Base-by-base conservation (phyloP, 306 rosid genomes). In the Cicer cuneatum region DNA sequence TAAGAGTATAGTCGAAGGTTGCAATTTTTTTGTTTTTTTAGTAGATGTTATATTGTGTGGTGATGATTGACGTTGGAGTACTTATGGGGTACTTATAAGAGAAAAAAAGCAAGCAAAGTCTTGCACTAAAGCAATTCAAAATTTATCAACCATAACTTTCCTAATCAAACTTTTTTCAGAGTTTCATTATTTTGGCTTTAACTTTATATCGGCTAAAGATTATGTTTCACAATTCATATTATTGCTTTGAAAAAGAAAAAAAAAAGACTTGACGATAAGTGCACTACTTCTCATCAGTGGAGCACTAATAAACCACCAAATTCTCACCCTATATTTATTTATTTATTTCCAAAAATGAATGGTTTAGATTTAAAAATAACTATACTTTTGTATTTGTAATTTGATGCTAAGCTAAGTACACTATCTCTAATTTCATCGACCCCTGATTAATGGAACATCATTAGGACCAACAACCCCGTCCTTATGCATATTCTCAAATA, bases 71-170 rank as follows among this genome's bases (percentile, higher is more conserved):
- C n/a, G 5, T 62, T 35, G 47, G 47, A 38, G 46, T 61, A 19
- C 24, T 19, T 37, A n/a, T 7, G 1, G 10, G 2, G 7, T 16
- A 15, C 38, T 41, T 37, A 37, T 61, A 61, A 37, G 38, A 35
- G 19, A 62, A 38, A 16, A 1, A 8, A 37, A 62, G n/a, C 1
- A 38, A 62, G 43, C 8, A 42, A 69, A 15, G 15, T 51, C 18
- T 51, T 51, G 16, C 47, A 51, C 73, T 9, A 69, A 69, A 33
- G 46, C 47, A 69, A 37, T 37, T 9, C 21, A 69, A 49, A n/a
- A 37, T 9, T 51, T 51, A 37, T 51, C 35, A 11, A 37, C 38
- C 10, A n/a, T n/a, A 8, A 16, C 33, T 69, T 69, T 33, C 7
- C 59, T n/a, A 13, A 35, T 15, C 62, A 51, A 13, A 58, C 12